Evolutionary conservation across 1,284 basidiomycete species (phyloP), one percentile per base, ranked within the genome.

Genomic region (Amylostereum areolatum): DNA sequence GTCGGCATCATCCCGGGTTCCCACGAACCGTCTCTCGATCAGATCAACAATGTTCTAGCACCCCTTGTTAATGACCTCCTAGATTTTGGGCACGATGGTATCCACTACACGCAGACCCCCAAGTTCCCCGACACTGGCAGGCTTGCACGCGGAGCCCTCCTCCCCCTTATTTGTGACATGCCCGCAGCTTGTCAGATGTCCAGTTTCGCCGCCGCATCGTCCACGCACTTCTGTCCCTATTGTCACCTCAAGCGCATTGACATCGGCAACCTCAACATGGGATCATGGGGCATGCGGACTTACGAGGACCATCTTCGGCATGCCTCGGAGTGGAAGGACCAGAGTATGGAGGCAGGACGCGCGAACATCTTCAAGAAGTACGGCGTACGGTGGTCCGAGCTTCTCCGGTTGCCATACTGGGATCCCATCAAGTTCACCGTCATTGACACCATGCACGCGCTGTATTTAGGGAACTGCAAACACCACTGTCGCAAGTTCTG

Each of bases 331-430:
- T 70, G 67, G 68, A 47, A 52, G 29, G 52, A 67, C 45, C 63
- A 64, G 1, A 5, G 29, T 5, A 61, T 56, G 1, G 46, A 56
- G 31, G 27, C 27, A 11, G 55, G 55, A 24, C 54, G 57, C 18
- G 47, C 62, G 4, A 34, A 30, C 6, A 45, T 65, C 8, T 63
- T 63, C 43, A 52, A 61, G 33, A 27, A 51, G 9, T 27, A 63
- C 42, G 64, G 68, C 0, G 52, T 73, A 3, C 59, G 62, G 0
- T 73, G 66, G 66, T 66, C 66, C 2, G 58, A 63, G 40, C 56
- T 75, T 1, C 63, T 66, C 49, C 45, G 53, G 6, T 61, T 74
- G 2, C 57, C 58, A 0, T 74, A 73, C 48, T 73, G 66, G 66
- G 62, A 72, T 52, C 70, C 66, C 1, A 55, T 62, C 2, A 41